These are phyloP conservation scores for Durio zibethinus DNA, from an alignment of 345 rosid genomes.

Conservation along the genomic window DNA sequence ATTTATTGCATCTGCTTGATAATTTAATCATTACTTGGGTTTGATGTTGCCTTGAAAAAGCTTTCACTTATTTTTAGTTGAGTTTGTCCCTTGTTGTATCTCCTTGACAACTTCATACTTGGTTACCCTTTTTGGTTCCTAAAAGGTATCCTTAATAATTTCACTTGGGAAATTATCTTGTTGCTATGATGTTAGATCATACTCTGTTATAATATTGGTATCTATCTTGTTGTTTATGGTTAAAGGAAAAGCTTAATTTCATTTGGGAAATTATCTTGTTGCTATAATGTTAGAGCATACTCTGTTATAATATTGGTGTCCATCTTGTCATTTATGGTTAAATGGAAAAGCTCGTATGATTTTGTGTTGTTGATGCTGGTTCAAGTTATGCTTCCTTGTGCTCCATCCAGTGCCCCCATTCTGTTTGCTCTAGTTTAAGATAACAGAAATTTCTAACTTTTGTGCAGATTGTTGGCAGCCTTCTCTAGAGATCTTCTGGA, in stretches of 20 bases:
- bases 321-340: background rate
- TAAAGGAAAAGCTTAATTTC: background rate
- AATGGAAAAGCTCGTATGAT: background rate
- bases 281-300: background rate
- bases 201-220: background rate
- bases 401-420: background rate
- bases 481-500: constrained; percentile 81
- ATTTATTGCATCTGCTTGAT: background rate
- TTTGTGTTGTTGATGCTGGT: background rate
- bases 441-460: background rate
- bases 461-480: constrained; percentile 75
- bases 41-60: background rate
- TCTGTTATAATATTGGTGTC: background rate
- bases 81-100: background rate
- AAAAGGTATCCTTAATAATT: background rate
- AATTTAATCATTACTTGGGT: background rate
- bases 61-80: background rate
- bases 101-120: background rate
- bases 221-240: background rate
- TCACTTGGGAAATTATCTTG: background rate
- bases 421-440: background rate
- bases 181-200: background rate
- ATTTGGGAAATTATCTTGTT: background rate
- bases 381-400: background rate
- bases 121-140: background rate